A percentile compares a stretch with the other conserved stretches of the same genome.
phyloP scores from a whole-genome alignment of 78 protist genomes.

The slime mould (Dictyostelium discoideum) region dicty_2.7 NC_007089.4:3042001-3042500 shows the following conservation, averaged over 20 bases:
- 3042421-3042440: background rate
- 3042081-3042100: background rate
- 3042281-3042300: background rate
- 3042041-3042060: background rate
- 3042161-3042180: background rate
- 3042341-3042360: background rate
- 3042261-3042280: background rate
- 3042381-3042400: background rate
- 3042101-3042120: no score
- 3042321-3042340: background rate
- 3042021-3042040: background rate
- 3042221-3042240: background rate
- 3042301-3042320: background rate
- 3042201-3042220: slow-evolving; percentile 5
- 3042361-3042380: background rate
- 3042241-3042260: background rate
- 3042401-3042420: background rate
- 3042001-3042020: background rate
- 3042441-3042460: background rate
- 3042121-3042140: no score
- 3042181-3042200: slow-evolving; percentile 14
- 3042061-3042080: background rate
- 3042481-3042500: background rate
- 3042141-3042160: background rate
- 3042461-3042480: background rate